Evolutionary conservation across 768 basidiomycete species (phyloP), one percentile per base, ranked within the genome.

Genomic region (Lenzites betulinus): DNA sequence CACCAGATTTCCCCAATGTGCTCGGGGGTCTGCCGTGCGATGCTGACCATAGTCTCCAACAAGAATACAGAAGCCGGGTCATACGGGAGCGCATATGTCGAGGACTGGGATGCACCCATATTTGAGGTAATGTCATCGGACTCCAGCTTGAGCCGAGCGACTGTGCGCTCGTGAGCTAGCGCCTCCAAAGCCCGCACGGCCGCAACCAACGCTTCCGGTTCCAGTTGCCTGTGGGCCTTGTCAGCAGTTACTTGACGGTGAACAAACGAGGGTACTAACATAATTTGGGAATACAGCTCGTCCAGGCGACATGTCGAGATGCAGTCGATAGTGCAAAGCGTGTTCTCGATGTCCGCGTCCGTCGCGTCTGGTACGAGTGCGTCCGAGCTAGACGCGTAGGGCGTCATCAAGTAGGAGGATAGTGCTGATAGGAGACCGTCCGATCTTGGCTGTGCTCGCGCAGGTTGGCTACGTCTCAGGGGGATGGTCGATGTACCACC

Each of bases 31-130:
- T 92, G 86, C 63, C 83, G 87, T 1, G 90, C 82, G 41, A 98
- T 86, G 73, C 93, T 96, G 64, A 93, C 87, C 89, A 98, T 96
- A 51, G 86, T 92, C 74, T 99, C 97, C 62, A 98, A 75, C 38
- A 98, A 85, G 76, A 98, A 96, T 1, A 97, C 88, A 8, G 95
- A 92, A 3, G 94, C 92, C 12, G 97, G 94, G 71, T 99, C 97
- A 67, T 98, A 99, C 11, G 95, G 86, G 9, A 96, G 75, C 51
- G 88, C 82, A 54, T 79, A 82, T 2, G 75, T 69, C 6, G 71
- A 77, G 28, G 82, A 82, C 69, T 69, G 63, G 13, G 64, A 51
- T n/a, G 67, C 67, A 16, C 65, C 70, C 38, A 68, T 71, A 1
- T 79, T 71, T 26, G 77, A 68, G 41, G 68, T 53, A 5, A 73